Evolutionary conservation across 2,329 filamentous ascomycete genomes (phyloP).

Genomic region (Penicillium decumbens): DNA sequence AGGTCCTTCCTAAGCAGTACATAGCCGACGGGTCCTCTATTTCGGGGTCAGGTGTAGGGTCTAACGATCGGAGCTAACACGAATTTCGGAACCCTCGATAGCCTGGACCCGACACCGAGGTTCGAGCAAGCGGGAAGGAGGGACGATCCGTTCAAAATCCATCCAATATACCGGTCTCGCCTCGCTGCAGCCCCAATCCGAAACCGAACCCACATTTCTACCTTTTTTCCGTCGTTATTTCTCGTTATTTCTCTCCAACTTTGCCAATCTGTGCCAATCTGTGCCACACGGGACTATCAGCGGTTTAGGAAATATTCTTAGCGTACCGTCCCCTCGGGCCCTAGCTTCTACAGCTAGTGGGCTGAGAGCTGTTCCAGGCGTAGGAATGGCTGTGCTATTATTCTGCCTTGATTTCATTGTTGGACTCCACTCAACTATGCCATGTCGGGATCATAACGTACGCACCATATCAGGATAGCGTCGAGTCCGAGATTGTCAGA

Average conservation of each 20-base stretch:
- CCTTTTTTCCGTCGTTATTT: not conserved
- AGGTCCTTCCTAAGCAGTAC: not conserved
- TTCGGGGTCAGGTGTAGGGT: not conserved
- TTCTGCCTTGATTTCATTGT: not conserved
- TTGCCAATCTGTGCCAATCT: not conserved
- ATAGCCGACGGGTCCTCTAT: not conserved
- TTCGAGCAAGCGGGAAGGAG: not conserved
- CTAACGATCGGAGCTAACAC: not conserved
- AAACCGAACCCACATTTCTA: not conserved
- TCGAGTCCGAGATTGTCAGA: no score
- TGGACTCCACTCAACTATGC: not conserved
- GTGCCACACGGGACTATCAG: not conserved
- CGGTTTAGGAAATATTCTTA: not conserved
- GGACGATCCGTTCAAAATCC: not conserved
- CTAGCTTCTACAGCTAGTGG: not conserved
- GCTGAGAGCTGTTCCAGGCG: no score
- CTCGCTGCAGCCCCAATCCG: not conserved
- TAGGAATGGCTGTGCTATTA: not conserved
- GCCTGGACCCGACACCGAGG: not conserved
- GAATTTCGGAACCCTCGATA: not conserved
- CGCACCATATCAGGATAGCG: no score
- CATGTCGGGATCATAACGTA: not conserved
- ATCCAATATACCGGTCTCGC: not conserved
- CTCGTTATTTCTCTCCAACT: not conserved
- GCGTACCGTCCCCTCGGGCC: slow-evolving; percentile 14